Evolutionary conservation across 257 asterid species (phyloP).

Genomic region (Dorcoceras hygrometricum): DNA sequence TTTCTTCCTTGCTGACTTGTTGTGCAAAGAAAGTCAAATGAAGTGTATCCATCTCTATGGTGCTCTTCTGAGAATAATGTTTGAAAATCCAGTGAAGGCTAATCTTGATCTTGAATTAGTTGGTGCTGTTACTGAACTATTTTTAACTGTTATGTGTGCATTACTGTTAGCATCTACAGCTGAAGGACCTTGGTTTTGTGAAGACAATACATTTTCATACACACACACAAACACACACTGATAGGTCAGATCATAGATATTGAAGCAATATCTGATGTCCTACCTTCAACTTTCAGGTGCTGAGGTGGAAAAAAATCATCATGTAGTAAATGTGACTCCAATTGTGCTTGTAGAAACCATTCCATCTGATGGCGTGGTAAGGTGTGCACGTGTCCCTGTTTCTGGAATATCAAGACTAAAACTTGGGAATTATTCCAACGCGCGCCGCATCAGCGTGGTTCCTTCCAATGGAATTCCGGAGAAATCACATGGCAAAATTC

Average conservation of each 20-base stretch:
- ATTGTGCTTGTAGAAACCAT: constrained; percentile 32
- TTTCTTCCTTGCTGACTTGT: neutral
- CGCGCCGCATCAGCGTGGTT: constrained; percentile 51
- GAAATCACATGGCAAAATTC: constrained; percentile 54
- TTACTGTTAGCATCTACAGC: neutral
- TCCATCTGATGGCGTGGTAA: constrained; percentile 37
- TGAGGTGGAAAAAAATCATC: constrained; percentile 45
- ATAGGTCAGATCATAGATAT: neutral
- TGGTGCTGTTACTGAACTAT: neutral
- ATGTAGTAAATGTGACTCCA: constrained; percentile 59
- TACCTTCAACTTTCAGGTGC: constrained; percentile 39
- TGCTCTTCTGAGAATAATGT: constrained; percentile 6
- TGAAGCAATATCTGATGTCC: constrained; percentile 17
- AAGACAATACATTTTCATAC: too few relatives aligned
- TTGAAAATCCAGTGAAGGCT: neutral
- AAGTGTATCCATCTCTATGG: neutral
- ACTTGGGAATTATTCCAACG: constrained; percentile 68
- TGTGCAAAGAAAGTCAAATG: neutral
- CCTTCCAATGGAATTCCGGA: constrained; percentile 68
- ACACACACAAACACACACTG: neutral
- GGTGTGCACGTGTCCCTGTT: constrained; percentile 65
- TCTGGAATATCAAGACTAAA: constrained; percentile 66
- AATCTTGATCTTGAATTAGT: neutral
- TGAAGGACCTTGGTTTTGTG: neutral
- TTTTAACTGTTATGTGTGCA: neutral